These are phyloP conservation scores for Cyberlindnera maritima DNA, from an alignment of 805 yeast species.

Conservation along the genomic window DNA sequence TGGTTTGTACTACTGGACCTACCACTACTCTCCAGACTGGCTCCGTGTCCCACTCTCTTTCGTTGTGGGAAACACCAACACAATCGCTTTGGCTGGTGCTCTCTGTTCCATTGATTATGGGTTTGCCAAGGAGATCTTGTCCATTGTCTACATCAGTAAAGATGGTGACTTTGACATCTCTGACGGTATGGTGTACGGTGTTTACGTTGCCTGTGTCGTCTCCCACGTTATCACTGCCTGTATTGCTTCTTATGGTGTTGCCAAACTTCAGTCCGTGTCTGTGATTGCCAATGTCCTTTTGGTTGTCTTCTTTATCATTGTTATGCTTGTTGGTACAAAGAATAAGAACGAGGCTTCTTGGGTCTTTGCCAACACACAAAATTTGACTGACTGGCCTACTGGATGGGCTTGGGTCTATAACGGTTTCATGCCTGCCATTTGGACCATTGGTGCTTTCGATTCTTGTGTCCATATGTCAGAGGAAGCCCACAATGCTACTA, in stretches of 20 bases:
- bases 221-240: slow-evolving; percentile 53
- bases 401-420: slow-evolving; percentile 55
- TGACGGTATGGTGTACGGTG: slow-evolving; percentile 55
- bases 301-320: slow-evolving; percentile 55
- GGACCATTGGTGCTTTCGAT: slow-evolving; percentile 76
- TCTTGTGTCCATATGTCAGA: slow-evolving; percentile 71
- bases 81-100: slow-evolving; percentile 65
- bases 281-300: slow-evolving; percentile 52
- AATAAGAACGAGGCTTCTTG: slow-evolving; percentile 42
- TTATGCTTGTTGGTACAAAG: slow-evolving; percentile 58
- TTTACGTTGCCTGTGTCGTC: slow-evolving; percentile 58
- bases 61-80: slow-evolving; percentile 64
- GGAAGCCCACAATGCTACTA: slow-evolving; percentile 61
- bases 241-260: slow-evolving; percentile 52
- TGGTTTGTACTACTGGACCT: slow-evolving; percentile 70
- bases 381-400: slow-evolving; percentile 49
- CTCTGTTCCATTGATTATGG: slow-evolving; percentile 70
- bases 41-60: slow-evolving; percentile 53
- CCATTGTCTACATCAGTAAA: slow-evolving; percentile 52
- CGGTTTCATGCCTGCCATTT: slow-evolving; percentile 60
- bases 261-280: slow-evolving; percentile 58
- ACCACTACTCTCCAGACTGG: slow-evolving; percentile 57
- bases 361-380: slow-evolving; percentile 52
- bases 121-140: slow-evolving; percentile 54
- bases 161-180: slow-evolving; percentile 59